Evolutionary conservation across 2,329 filamentous ascomycete species (phyloP), one percentile per base, ranked within the genome.

Genomic region (Fonsecaea erecta): DNA sequence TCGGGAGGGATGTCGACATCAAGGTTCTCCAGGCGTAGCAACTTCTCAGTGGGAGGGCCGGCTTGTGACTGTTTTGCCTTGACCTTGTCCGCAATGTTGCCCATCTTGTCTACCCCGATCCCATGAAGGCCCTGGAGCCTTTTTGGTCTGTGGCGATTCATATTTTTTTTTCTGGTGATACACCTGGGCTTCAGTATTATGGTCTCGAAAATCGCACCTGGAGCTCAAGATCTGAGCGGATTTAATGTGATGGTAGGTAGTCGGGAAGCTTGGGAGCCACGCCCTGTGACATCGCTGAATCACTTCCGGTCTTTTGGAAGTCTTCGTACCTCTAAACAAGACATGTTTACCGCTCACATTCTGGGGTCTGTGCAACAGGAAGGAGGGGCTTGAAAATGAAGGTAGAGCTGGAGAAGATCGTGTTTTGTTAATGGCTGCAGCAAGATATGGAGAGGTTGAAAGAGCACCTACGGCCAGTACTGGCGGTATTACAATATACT

Each of bases 21-120:
- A 8, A 66, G 60, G 30, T 66, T 66, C 32, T 66, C 64, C 26
- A 66, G 35, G 21, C 64, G 64, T 18, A 66, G 55, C 7, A 54
- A 28, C 26, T 53, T 46, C 3, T 28, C 16, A 16, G n/a, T 12
- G 30, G 18, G 26, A 28, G 40, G 9, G 6, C 32, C 18, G n/a
- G 16, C 30, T 30, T 56, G 28, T 37, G 53, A 26, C 34, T 18
- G 16, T 30, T 35, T 26, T 16, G 14, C 21, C 34, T 48, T 54
- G 11, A n/a, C 34, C 26, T 48, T 30, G 60, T 66, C 64, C 34
- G 64, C 60, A 37, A 66, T 43, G 18, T 51, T 56, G 55, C 64
- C 64, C 64, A 66, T 66, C 28, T 60, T 46, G 40, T 66, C 64
- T 7, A 66, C 64, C 5, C 64, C 64, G 14, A 66, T 66, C 18